Base-by-base conservation (phyloP, 805 yeast genomes). In the Candida railenensis region DNA sequence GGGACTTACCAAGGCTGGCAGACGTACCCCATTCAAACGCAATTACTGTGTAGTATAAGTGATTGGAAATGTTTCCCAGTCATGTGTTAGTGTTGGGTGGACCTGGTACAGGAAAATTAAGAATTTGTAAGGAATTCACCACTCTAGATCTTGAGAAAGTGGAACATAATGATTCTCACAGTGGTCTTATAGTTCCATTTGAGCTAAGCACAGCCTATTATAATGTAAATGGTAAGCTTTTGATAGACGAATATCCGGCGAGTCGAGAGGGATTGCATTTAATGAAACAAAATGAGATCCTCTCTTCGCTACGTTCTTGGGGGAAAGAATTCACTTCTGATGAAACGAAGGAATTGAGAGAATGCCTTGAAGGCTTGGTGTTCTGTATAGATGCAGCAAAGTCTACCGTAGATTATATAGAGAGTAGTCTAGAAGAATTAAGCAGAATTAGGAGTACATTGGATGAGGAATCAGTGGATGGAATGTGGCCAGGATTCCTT, bases 81-180 rank as follows among this genome's bases (percentile, higher is more conserved):
- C 73, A 74, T 48, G 67, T 78, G 16, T 58, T 78, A 45, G 53
- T 78, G 3, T 55, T 76, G 14, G 82, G 83, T 1, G 59, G 73
- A 1, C 74, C 77, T 0, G 49, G 59, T 14, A 58, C 71, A 1
- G 77, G 77, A 3, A 77, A 78, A 47, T 40, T 73, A 49, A 54
- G 64, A 33, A 49, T 55, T 4, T 64, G 60, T 2, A 61, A 53
- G 46, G 53, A 49, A 15, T 49, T 77, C 25, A 51, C 68, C 1
- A 56, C 63, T 1, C 56, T 54, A n/a, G 55, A 61, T 4, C 59
- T 53, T 4, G 19, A 12, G 39, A 63, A 70, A 61, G 52, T 63
- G 3, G 73, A 69, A 46, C 71, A 69, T 48, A 58, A 56, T 45
- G 54, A 53, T 2, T 49, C 67, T 1, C 75, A 69, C 43, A 60